Evolutionary conservation across 2,329 filamentous ascomycete genomes (phyloP).

Genomic region (Arthrocladium fulminans): DNA sequence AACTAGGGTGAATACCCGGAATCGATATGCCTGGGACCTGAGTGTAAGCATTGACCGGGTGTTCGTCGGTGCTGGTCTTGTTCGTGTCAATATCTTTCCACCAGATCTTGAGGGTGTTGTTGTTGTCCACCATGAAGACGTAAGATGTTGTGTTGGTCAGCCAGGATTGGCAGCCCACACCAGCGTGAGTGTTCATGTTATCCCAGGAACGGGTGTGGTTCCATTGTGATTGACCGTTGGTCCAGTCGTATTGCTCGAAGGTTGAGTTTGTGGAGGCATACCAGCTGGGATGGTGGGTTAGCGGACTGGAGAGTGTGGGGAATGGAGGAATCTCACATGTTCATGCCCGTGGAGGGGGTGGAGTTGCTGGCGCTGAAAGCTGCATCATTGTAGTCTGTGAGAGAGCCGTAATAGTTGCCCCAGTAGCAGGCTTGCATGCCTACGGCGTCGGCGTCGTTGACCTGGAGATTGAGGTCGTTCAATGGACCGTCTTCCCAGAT

Average conservation of each 20-base stretch:
- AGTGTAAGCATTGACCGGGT: slow-evolving; percentile 7
- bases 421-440: slow-evolving; percentile 34
- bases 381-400: slow-evolving; percentile 1
- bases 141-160: slow-evolving; percentile 2
- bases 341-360: slow-evolving; percentile 3
- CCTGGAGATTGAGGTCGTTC: slow-evolving; percentile 25
- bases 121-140: slow-evolving; percentile 8
- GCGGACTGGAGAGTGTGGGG: neutral
- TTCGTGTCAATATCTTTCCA: slow-evolving; percentile 8
- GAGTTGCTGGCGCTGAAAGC: neutral
- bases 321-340: slow-evolving; percentile 1
- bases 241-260: slow-evolving; percentile 9
- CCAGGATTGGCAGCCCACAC: slow-evolving; percentile 8
- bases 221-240: slow-evolving; percentile 2
- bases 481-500: slow-evolving; percentile 34
- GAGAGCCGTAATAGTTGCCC: slow-evolving; percentile 16
- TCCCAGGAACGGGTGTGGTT: neutral
- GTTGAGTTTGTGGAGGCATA: slow-evolving; percentile 6
- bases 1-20: neutral
- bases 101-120: slow-evolving; percentile 4
- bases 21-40: neutral
- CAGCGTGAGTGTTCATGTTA: slow-evolving; percentile 7
- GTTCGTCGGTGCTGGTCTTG: neutral
- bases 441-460: slow-evolving; percentile 27
- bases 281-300: neutral